Evolutionary conservation across 1,284 basidiomycete genomes (phyloP).

Genomic region (Sanguinoderma infundibulare): DNA sequence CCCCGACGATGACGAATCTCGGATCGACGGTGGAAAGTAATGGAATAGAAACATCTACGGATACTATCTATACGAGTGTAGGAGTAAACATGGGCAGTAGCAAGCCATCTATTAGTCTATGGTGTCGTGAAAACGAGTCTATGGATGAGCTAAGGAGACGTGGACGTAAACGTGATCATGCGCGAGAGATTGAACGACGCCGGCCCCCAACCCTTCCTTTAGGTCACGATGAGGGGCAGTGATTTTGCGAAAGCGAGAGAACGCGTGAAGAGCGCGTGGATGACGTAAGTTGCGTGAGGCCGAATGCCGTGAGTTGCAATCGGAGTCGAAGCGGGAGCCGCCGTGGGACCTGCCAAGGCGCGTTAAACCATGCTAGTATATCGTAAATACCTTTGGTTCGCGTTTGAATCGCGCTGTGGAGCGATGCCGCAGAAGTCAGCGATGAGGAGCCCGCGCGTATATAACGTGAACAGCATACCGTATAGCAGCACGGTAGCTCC

Average conservation of each 20-base stretch:
- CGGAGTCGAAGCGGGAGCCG: background rate
- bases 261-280: background rate
- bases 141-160: background rate
- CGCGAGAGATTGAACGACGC: background rate
- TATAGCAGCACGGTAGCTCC: conserved; percentile 20
- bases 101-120: background rate
- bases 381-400: conserved; percentile 18
- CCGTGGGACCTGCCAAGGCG: background rate
- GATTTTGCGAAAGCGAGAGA: background rate
- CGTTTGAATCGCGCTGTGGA: conserved; percentile 24
- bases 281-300: background rate
- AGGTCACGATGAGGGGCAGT: background rate
- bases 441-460: background rate
- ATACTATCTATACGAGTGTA: background rate
- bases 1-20: too few species aligned
- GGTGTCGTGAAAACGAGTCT: background rate
- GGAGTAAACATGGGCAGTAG: background rate
- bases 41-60: background rate
- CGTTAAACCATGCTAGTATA: background rate
- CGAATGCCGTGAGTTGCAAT: background rate
- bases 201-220: background rate
- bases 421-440: background rate
- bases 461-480: conserved; percentile 2
- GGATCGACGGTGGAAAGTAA: too few species aligned
- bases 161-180: background rate